Percentiles rank a stretch among this genome's conserved stretches.
Evolutionary conservation across 176 grass and related monocot genomes (phyloP).

Genomic region (Puya raimondii): DNA sequence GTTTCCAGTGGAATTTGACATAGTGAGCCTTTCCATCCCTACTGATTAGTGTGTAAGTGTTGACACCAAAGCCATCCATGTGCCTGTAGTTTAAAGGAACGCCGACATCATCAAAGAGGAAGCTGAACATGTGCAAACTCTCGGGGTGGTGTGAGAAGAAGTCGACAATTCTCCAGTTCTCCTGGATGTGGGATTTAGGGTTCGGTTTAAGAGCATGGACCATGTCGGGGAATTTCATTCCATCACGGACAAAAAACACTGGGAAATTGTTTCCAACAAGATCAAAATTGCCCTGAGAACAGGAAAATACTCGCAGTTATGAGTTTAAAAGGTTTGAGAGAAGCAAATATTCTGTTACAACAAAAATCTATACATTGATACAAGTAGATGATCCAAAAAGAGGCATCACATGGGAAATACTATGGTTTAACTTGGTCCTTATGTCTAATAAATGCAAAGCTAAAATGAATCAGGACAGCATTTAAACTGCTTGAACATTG

Average conservation of each 20-base stretch:
- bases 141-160: conserved; percentile 94
- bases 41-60: conserved; percentile 69
- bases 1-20: conserved; percentile 90
- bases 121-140: conserved; percentile 87
- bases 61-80: conserved; percentile 90
- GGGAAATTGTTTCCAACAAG: conserved; percentile 91
- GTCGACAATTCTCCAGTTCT: conserved; percentile 80
- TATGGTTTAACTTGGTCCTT: no score
- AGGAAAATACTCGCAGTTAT: background rate
- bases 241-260: conserved; percentile 91
- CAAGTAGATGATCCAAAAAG: background rate
- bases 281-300: conserved; percentile 85
- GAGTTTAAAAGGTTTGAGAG: background rate
- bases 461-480: no score
- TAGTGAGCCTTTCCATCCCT: conserved; percentile 63
- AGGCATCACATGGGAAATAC: background rate
- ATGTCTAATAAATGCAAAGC: no score
- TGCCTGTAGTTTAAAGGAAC: conserved; percentile 83
- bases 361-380: background rate
- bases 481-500: no score
- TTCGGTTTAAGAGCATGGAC: conserved; percentile 91
- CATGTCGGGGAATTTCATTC: conserved; percentile 96
- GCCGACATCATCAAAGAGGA: conserved; percentile 84
- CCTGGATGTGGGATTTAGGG: conserved; percentile 81
- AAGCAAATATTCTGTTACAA: background rate